Conservation (phyloP, 2,329 filamentous ascomycete species). For the Colletotrichum plurivorum region DNA sequence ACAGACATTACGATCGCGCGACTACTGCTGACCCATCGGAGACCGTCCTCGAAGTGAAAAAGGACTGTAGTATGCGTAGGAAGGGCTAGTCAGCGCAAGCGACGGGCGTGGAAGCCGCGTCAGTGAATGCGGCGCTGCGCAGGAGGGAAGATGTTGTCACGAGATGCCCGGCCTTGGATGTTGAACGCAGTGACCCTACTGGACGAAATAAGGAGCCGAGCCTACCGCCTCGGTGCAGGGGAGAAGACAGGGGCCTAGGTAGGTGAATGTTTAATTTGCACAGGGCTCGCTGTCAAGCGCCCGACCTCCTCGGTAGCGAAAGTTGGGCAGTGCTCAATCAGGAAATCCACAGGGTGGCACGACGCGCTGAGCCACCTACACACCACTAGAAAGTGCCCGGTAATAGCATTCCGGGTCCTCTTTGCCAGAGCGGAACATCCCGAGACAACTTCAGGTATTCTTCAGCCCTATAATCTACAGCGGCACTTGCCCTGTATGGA, state of each 20-base stretch:
- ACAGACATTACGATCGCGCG: constrained; percentile 38
- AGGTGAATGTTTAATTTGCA: constrained; percentile 1
- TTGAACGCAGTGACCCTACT: not conserved
- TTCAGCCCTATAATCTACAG: constrained; percentile 19
- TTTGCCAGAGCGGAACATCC: constrained; percentile 3
- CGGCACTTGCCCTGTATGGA: not conserved
- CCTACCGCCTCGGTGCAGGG: constrained; percentile 1
- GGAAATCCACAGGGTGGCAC: not conserved
- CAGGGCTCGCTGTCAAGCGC: not conserved
- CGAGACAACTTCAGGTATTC: not conserved
- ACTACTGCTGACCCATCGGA: constrained; percentile 22
- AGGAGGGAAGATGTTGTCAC: constrained; percentile 15
- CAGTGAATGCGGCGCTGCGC: constrained; percentile 15
- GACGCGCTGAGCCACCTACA: not conserved
- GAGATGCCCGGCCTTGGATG: not conserved
- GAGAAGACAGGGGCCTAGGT: not conserved
- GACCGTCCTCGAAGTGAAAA: not conserved
- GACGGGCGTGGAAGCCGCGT: constrained; percentile 14
- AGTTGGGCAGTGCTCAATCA: not conserved
- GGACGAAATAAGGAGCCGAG: constrained; percentile 7
- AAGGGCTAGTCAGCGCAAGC: constrained; percentile 2
- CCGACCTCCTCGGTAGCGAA: no score
- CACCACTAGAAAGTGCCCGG: no score
- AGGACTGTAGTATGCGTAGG: not conserved
- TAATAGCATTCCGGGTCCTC: not conserved